These are phyloP conservation scores for Colletotrichum eremochloae DNA, from an alignment of 2,329 filamentous ascomycete species.

Conservation along the genomic window DNA sequence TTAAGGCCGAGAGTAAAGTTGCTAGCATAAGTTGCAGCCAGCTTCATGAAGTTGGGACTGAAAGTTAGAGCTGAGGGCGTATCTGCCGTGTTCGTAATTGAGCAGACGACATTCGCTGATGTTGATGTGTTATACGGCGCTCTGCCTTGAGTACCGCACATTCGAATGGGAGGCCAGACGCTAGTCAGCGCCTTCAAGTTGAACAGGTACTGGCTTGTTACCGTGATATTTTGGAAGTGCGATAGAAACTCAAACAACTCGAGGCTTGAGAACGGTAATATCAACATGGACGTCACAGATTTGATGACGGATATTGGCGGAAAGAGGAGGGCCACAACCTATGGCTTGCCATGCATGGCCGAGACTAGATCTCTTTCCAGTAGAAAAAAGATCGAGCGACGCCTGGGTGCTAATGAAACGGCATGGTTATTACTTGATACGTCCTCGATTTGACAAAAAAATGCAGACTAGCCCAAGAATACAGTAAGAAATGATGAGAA, in stretches of 20 bases:
- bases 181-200: conserved; percentile 65
- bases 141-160: conserved; percentile 70
- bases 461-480: too few relatives aligned
- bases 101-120: conserved; percentile 63
- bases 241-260: conserved; percentile 70
- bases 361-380: too few relatives aligned
- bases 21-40: too few relatives aligned
- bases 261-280: conserved; percentile 47
- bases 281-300: background rate
- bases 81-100: conserved; percentile 60
- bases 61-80: conserved; percentile 65
- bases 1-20: too few relatives aligned
- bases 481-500: background rate
- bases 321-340: too few relatives aligned
- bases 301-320: too few relatives aligned
- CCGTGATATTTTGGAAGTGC: conserved; percentile 65
- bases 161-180: conserved; percentile 65
- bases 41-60: conserved; percentile 47
- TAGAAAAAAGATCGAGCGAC: background rate
- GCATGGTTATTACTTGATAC: too few relatives aligned
- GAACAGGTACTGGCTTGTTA: conserved; percentile 63
- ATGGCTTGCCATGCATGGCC: too few relatives aligned
- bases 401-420: conserved; percentile 44
- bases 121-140: conserved; percentile 63
- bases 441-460: too few relatives aligned